Base-by-base conservation (phyloP, 345 rosid species). In the Xanthoceras sorbifolium region DNA sequence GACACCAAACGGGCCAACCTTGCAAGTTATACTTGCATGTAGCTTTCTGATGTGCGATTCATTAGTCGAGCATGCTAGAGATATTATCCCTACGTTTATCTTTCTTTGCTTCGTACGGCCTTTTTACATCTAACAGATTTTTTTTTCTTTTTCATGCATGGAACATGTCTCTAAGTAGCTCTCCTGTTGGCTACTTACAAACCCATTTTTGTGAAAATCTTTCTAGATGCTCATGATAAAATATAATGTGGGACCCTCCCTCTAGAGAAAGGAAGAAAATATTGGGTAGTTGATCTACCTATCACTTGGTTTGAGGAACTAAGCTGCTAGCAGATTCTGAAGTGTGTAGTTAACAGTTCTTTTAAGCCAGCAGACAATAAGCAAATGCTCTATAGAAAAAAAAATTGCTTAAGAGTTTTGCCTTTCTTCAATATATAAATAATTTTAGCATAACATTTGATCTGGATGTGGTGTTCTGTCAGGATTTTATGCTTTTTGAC, bases 401-500 rank as follows among this genome's bases (percentile, higher is more conserved):
- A 52, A 40, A 77, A 72, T 71, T 26, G 60, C 26, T 64, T 59
- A 44, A 38, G 31, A n/a, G 10, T 62, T 48, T 18, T 71, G 44
- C 55, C 57, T 52, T 66, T 31, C 34, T 29, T 26, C 28, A 52
- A 26, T 48, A 59, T 52, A 36, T 59, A n/a, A 59, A 17, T 3
- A 63, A 25, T 25, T 38, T 9, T 54, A 25, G 10, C 28, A 28
- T 60, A 64, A 62, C 55, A 40, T 44, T 50, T 75, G 69, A 86
- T 40, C 64, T 60, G 57, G 60, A 36, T 73, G 52, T 9, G 38
- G 77, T 76, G 46, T 15, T n/a, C 10, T 86, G 71, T 54, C 86
- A 93, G 98, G 98, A 95, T 85, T 90, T 88, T 81, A 84, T 89
- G 96, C 82, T 90, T 72, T 87, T 95, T 22, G 97, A 93, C 82